These are phyloP conservation scores for Delonix regia DNA, from an alignment of 306 rosid genomes.

Conservation along the genomic window DNA sequence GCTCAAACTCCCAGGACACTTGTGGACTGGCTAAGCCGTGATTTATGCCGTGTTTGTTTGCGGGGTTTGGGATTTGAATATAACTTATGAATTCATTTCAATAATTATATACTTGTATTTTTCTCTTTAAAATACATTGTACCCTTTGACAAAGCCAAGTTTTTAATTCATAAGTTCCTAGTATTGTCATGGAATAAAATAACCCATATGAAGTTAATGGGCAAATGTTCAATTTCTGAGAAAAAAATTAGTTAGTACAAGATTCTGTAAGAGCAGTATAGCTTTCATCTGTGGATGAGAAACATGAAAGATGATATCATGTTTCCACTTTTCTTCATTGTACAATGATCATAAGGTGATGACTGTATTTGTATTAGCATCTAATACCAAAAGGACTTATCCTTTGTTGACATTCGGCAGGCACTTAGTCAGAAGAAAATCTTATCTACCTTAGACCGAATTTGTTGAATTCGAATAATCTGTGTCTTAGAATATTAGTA, in stretches of 20 bases:
- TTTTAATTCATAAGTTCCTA: too few relatives aligned
- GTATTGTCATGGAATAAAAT: background rate
- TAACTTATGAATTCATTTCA: background rate
- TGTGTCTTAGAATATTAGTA: background rate
- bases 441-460: constrained; percentile 15
- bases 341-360: background rate
- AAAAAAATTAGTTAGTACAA: background rate
- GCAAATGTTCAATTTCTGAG: background rate
- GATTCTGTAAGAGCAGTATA: background rate
- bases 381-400: constrained; percentile 18
- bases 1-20: constrained; percentile 30
- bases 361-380: background rate
- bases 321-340: background rate
- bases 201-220: background rate
- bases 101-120: background rate
- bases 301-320: background rate
- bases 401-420: constrained; percentile 35
- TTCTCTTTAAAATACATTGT: background rate
- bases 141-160: background rate
- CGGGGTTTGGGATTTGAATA: constrained; percentile 9
- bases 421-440: constrained; percentile 29
- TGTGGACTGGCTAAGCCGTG: constrained; percentile 38
- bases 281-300: background rate
- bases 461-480: constrained; percentile 9
- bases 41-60: constrained; percentile 33